Conservation (phyloP, 805 yeast genomes). For the Cyberlindnera lachancei region DNA sequence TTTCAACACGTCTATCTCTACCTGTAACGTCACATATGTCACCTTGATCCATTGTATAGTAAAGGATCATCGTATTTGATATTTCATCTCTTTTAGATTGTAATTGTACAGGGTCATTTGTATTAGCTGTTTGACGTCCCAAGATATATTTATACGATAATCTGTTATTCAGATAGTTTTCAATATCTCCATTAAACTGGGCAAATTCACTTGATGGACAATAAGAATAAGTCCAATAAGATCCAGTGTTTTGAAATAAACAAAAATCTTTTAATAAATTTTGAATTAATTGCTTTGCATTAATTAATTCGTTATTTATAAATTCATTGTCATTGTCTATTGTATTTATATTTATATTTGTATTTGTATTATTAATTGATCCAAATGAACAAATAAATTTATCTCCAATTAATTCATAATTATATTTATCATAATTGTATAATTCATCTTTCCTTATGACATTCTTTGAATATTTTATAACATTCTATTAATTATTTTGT, state of each 20-base stretch:
- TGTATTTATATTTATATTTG: too few species aligned
- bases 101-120: neutral
- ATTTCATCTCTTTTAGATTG: slow-evolving; percentile 6
- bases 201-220: slow-evolving; percentile 6
- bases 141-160: neutral
- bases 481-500: slow-evolving; percentile 9
- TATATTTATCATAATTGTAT: too few species aligned
- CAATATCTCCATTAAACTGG: slow-evolving; percentile 10
- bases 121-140: neutral
- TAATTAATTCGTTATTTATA: too few species aligned
- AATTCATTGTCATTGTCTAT: too few species aligned
- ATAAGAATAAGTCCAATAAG: slow-evolving; percentile 14
- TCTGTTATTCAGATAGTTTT: slow-evolving; percentile 1
- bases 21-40: slow-evolving; percentile 21
- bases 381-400: too few species aligned
- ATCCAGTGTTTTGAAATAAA: slow-evolving; percentile 1
- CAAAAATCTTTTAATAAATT: too few species aligned
- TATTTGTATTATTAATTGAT: too few species aligned
- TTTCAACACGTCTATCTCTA: slow-evolving; percentile 14
- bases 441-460: too few species aligned
- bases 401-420: too few species aligned
- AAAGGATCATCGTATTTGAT: slow-evolving; percentile 6
- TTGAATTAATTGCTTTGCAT: too few species aligned
- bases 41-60: slow-evolving; percentile 10
- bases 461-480: slow-evolving; percentile 7